Evolutionary conservation across 345 rosid genomes (phyloP).

Genomic region (Brassica juncea): DNA sequence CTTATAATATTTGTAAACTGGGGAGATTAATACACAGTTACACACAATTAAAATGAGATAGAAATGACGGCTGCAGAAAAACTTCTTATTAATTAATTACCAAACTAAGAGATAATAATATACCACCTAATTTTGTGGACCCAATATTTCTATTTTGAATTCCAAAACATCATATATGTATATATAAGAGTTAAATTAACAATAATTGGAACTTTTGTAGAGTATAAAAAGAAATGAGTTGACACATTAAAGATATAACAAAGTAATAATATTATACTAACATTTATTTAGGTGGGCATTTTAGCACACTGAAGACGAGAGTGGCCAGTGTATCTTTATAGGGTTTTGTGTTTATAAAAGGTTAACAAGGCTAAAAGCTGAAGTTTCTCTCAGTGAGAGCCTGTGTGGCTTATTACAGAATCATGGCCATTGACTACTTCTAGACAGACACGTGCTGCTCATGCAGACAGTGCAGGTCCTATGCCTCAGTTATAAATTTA

Average conservation of each 20-base stretch:
- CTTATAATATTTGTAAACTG: conserved; percentile 30
- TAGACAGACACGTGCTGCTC: conserved; percentile 35
- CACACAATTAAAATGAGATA: conserved; percentile 25
- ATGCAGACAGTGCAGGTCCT: conserved; percentile 29
- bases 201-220: neutral
- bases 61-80: neutral
- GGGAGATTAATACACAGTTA: conserved; percentile 18
- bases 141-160: neutral
- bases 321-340: conserved; percentile 53
- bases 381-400: conserved; percentile 39
- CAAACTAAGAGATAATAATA: neutral
- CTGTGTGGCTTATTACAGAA: conserved; percentile 42
- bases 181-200: neutral
- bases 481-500: neutral
- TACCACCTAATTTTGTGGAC: conserved; percentile 33
- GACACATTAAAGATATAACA: neutral
- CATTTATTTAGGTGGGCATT: neutral
- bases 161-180: neutral
- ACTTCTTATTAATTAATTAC: neutral
- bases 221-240: neutral
- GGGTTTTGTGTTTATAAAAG: conserved; percentile 56
- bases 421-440: conserved; percentile 38
- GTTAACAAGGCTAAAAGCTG: conserved; percentile 56
- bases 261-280: neutral
- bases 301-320: conserved; percentile 38